Percentiles rank a stretch among this genome's conserved stretches.
These are phyloP conservation scores for Corynascus novoguineensis DNA, from an alignment of 495 filamentous ascomycete genomes.

Conservation along the genomic window DNA sequence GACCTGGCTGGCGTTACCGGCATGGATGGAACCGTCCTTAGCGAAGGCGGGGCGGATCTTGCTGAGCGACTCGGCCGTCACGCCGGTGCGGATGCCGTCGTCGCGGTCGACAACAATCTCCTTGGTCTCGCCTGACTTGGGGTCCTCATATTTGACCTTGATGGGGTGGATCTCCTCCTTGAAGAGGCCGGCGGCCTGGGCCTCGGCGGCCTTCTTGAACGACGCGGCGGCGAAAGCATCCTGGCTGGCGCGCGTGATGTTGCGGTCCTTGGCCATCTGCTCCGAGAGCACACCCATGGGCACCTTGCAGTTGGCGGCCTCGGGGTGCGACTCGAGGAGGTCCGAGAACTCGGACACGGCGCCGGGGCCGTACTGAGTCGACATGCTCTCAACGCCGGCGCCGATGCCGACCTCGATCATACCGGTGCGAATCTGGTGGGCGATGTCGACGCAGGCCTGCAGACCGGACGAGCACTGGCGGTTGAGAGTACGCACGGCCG, in stretches of 20 bases:
- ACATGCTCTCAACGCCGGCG: slow-evolving; percentile 98
- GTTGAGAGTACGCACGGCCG: slow-evolving; percentile 81
- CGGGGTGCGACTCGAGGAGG: slow-evolving; percentile 73
- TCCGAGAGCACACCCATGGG: slow-evolving; percentile 95
- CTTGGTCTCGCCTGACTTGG: slow-evolving; percentile 83
- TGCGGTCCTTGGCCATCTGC: slow-evolving; percentile 83
- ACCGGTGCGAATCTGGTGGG: slow-evolving; percentile 77
- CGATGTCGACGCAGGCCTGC: slow-evolving; percentile 87
- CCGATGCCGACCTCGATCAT: slow-evolving; percentile 97
- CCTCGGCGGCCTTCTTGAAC: slow-evolving; percentile 82
- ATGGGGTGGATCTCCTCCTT: slow-evolving; percentile 87
- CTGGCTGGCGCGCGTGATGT: slow-evolving; percentile 65
- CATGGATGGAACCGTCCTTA: slow-evolving; percentile 87
- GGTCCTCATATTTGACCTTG: slow-evolving; percentile 76
- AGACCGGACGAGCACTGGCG: slow-evolving; percentile 86
- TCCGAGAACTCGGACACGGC: slow-evolving; percentile 95
- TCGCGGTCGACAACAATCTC: slow-evolving; percentile 78
- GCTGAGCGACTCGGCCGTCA: slow-evolving; percentile 75
- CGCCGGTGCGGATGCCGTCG: slow-evolving; percentile 80
- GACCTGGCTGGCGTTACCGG: slow-evolving; percentile 92
- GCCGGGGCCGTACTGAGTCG: slow-evolving; percentile 78
- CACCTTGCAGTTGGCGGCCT: slow-evolving; percentile 93
- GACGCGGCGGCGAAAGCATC: slow-evolving; percentile 85
- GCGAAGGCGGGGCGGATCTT: slow-evolving; percentile 92
- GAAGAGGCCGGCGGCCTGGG: slow-evolving; percentile 85